Conservation (phyloP, 2,329 filamentous ascomycete species). For the Aureobasidium sp. region DNA sequence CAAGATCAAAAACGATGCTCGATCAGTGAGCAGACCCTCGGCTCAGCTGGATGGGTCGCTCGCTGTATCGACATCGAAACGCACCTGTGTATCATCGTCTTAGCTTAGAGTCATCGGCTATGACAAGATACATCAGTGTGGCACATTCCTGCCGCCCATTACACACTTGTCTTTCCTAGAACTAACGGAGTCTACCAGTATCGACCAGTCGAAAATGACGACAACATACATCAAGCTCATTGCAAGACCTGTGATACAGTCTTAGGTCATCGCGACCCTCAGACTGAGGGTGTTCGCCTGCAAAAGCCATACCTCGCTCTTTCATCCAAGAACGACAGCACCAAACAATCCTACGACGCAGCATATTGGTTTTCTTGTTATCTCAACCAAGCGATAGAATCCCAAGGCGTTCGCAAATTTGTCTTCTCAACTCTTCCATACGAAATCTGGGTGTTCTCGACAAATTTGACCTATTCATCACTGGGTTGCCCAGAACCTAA, state of each 20-base stretch:
- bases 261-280: constrained; percentile 33
- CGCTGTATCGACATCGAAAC: constrained; percentile 16
- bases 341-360: constrained; percentile 15
- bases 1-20: constrained; percentile 20
- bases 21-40: constrained; percentile 8
- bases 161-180: constrained; percentile 16
- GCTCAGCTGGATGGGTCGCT: constrained; percentile 13
- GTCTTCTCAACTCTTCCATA: constrained; percentile 47
- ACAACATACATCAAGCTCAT: neutral
- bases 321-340: neutral
- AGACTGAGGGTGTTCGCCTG: constrained; percentile 33
- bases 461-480: constrained; percentile 48
- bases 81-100: constrained; percentile 24
- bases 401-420: constrained; percentile 48
- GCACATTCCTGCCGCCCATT: neutral
- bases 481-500: constrained; percentile 31
- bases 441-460: constrained; percentile 51
- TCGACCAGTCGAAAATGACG: neutral
- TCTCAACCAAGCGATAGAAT: constrained; percentile 48
- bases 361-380: constrained; percentile 46
- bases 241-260: neutral
- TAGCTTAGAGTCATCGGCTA: constrained; percentile 23
- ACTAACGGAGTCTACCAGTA: neutral
- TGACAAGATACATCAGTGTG: constrained; percentile 12
- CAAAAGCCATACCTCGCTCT: constrained; percentile 23